Percentiles rank a stretch among this genome's conserved stretches.
phyloP scores from a whole-genome alignment of 345 rosid species.

The Populus tremula region DNA sequence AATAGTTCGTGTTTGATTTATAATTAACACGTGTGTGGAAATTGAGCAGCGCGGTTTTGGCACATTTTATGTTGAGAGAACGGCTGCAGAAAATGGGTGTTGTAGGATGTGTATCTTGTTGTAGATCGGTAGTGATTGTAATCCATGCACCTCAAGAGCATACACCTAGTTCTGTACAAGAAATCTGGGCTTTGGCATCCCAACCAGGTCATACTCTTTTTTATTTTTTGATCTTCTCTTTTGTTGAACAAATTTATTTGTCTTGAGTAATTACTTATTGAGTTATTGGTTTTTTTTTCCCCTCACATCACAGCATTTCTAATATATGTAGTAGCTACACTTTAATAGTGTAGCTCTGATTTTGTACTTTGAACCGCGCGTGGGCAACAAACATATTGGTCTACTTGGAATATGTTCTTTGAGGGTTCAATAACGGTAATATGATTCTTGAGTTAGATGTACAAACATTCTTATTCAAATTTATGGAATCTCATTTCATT shows the following conservation, averaged over 20 bases:
- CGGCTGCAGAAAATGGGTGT: constrained; percentile 70
- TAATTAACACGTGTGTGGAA: constrained; percentile 17
- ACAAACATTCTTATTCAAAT: not conserved
- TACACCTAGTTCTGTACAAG: constrained; percentile 66
- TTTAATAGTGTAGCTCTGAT: constrained; percentile 68
- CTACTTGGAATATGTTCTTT: constrained; percentile 80
- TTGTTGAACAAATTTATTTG: not conserved
- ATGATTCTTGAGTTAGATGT: constrained; percentile 4
- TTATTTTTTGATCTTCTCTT: constrained; percentile 2
- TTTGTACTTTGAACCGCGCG: constrained; percentile 77
- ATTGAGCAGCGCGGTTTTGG: constrained; percentile 67
- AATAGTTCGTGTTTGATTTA: not conserved
- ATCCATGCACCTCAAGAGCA: constrained; percentile 89
- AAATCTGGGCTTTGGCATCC: constrained; percentile 78
- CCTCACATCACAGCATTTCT: constrained; percentile 62
- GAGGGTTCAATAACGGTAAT: constrained; percentile 78
- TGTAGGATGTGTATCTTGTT: constrained; percentile 76
- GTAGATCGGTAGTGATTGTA: constrained; percentile 80
- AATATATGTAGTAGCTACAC: constrained; percentile 58
- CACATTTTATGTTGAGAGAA: constrained; percentile 81
- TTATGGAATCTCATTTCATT: not conserved
- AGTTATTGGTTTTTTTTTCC: not conserved
- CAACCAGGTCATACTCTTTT: constrained; percentile 59
- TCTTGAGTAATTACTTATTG: constrained; percentile 14
- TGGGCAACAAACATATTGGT: constrained; percentile 81